A percentile compares a stretch with the other conserved stretches of the same genome.
Conservation (phyloP, 768 basidiomycete species). For the Arthromyces matolae region DNA sequence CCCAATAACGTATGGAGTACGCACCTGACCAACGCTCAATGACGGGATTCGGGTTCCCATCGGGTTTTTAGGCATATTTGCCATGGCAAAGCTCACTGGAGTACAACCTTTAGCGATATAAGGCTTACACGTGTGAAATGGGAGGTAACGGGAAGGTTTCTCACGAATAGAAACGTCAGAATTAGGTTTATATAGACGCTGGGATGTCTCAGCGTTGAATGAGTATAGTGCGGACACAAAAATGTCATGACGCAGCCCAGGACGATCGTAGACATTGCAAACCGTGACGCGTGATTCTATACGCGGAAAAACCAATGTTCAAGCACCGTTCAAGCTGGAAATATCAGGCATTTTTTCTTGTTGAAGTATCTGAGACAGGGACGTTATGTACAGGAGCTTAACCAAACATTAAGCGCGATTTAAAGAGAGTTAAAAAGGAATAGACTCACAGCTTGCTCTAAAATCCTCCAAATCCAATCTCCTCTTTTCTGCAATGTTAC, state of each 20-base stretch:
- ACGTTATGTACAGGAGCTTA: background rate
- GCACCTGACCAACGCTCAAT: constrained; percentile 10
- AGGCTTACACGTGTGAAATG: background rate
- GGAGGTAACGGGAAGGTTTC: background rate
- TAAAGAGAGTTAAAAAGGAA: background rate
- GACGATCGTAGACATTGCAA: background rate
- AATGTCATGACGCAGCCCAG: constrained; percentile 3
- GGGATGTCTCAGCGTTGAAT: background rate
- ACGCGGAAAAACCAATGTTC: no score
- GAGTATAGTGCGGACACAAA: background rate
- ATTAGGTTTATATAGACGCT: background rate
- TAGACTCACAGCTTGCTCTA: constrained; percentile 23
- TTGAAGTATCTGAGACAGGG: background rate
- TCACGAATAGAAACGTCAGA: background rate
- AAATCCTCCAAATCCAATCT: constrained; percentile 32
- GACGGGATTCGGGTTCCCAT: background rate
- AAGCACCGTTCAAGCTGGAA: no score
- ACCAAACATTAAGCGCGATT: background rate
- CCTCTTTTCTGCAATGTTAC: constrained; percentile 27
- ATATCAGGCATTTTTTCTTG: no score
- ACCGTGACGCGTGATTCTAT: constrained; percentile 10
- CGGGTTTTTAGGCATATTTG: constrained; percentile 1
- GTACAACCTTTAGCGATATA: background rate
- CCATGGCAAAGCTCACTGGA: background rate
- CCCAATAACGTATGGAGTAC: no score